Percentiles rank a stretch among this genome's conserved stretches.
These are phyloP conservation scores for Neospermospora avenae DNA, from an alignment of 2,329 filamentous ascomycete genomes.

Conservation along the genomic window DNA sequence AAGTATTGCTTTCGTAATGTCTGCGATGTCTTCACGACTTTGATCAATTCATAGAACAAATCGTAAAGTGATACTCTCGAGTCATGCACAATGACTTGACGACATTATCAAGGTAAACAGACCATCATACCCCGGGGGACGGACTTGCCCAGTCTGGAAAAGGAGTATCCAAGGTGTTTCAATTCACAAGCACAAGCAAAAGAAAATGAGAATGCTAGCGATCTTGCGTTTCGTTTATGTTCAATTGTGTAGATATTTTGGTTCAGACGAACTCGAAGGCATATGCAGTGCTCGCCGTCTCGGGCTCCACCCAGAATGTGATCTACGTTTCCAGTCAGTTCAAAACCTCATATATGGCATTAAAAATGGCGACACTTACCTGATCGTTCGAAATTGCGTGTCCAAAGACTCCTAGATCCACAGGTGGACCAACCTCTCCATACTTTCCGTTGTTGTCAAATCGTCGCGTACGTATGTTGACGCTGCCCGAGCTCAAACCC, in stretches of 20 bases:
- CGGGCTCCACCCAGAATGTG: constrained; percentile 35
- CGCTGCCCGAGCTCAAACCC: constrained; percentile 8
- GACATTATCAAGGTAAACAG: too few species aligned
- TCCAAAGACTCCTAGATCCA: constrained; percentile 31
- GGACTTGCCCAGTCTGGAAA: too few species aligned
- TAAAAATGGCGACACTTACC: background rate
- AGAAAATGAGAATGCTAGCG: background rate
- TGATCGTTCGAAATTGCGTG: constrained; percentile 17
- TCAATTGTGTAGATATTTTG: background rate
- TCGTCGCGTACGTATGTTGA: constrained; percentile 22
- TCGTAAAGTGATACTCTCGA: too few species aligned
- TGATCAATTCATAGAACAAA: too few species aligned
- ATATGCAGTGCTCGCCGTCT: constrained; percentile 35
- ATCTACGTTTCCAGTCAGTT: constrained; percentile 30
- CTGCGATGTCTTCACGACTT: too few species aligned
- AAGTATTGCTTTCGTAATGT: too few species aligned
- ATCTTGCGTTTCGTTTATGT: background rate
- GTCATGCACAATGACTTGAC: too few species aligned
- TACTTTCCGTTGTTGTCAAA: constrained; percentile 21
- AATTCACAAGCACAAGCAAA: background rate
- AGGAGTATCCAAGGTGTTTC: too few species aligned
- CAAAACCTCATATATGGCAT: background rate
- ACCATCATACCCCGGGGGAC: too few species aligned
- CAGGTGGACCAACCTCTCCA: constrained; percentile 31
- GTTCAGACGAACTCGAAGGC: constrained; percentile 37